Evolutionary conservation across 2,329 filamentous ascomycete species (phyloP), one percentile per base, ranked within the genome.

Genomic region (Ascochyta fabae): DNA sequence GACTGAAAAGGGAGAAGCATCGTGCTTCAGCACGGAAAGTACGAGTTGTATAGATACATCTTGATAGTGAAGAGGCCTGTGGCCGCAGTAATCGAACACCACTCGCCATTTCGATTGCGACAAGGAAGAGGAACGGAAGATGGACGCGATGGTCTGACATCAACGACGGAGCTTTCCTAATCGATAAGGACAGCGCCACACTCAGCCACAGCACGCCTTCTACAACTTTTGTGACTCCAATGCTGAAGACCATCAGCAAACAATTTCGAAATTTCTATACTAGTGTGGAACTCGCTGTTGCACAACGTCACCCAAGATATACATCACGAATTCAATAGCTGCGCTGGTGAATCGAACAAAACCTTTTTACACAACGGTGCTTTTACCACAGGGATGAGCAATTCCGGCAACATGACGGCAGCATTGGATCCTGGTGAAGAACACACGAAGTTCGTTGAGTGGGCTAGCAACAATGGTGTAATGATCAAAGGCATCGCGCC

Each of bases 1-100:
- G 90, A 75, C 90, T 90, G 67, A 96, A 85, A 60, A 92, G 86
- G 39, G 93, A 96, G 81, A 97, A 96, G 31, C 75, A 72, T 59
- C 84, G 80, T 26, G 33, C 24, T 27, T 44, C 19, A 10, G 41
- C 12, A 19, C 27, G 27, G 16, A 15, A 7, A 10, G 9, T 19
- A 43, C 47, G 42, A 16, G 35, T 33, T 16, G 9, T 8, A 39
- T 40, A 23, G 41, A 24, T 31, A 42, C 33, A 48, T 15, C 23
- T 39, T 16, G 23, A 22, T 22, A 57, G 22, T 6, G 13, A 3
- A 26, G 44, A 48, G 35, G 36, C 44, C 19, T 29, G 46, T 6
- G 62, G 52, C 56, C 56, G 57, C 19, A 53, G 12, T 48, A 52
- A 26, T 27, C 50, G 56, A 26, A 60, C 45, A 29, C 43, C 44